Evolutionary conservation across 306 rosid genomes (phyloP).

Genomic region (Geum urbanum): DNA sequence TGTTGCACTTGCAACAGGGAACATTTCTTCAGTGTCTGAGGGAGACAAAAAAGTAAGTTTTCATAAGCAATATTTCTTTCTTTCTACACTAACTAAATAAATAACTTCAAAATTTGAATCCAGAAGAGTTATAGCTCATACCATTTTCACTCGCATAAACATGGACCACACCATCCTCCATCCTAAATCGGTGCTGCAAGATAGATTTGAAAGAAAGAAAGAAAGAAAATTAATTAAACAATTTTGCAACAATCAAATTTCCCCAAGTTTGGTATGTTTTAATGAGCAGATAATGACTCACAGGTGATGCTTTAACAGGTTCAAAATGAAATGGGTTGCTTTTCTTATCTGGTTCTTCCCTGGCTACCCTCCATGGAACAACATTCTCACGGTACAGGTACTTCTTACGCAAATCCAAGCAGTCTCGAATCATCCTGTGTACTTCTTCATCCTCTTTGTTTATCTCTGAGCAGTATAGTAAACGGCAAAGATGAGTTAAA

Average conservation of each 20-base stretch:
- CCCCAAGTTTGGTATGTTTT: slow-evolving; percentile 15
- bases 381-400: slow-evolving; percentile 33
- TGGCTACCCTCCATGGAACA: slow-evolving; percentile 31
- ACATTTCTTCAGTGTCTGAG: slow-evolving; percentile 61
- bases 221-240: slow-evolving; percentile 21
- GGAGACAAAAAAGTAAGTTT: slow-evolving; percentile 10
- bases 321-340: slow-evolving; percentile 39
- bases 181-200: slow-evolving; percentile 60
- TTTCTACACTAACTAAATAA: slow-evolving; percentile 12
- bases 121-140: slow-evolving; percentile 20
- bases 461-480: slow-evolving; percentile 16
- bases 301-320: slow-evolving; percentile 35
- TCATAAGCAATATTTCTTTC: slow-evolving; percentile 15
- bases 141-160: slow-evolving; percentile 69
- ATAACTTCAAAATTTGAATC: neutral
- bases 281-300: slow-evolving; percentile 17
- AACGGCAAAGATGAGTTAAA: neutral
- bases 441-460: slow-evolving; percentile 42
- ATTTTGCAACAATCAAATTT: slow-evolving; percentile 4
- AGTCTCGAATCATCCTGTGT: slow-evolving; percentile 32
- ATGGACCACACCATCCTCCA: slow-evolving; percentile 69
- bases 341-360: slow-evolving; percentile 17
- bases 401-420: slow-evolving; percentile 38
- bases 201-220: slow-evolving; percentile 15
- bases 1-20: slow-evolving; percentile 74